Evolutionary conservation across 148 eudicot genomes (phyloP).

Genomic region (Rhododendron mucronatum): DNA sequence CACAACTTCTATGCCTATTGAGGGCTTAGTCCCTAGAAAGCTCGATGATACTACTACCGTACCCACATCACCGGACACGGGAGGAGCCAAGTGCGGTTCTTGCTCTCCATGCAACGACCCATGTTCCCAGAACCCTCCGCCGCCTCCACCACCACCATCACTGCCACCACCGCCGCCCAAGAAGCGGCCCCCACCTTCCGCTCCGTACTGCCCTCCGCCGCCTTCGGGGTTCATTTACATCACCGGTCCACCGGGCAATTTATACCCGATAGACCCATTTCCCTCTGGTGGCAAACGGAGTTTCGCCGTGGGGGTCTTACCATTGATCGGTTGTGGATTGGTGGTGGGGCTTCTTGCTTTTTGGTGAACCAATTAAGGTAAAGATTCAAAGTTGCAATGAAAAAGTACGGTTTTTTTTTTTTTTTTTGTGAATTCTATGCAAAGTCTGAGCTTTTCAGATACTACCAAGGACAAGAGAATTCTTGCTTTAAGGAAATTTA

Average conservation of each 20-base stretch:
- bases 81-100: slow-evolving; percentile 20
- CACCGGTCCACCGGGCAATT: slow-evolving; percentile 43
- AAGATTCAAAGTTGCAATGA: neutral
- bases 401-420: neutral
- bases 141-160: slow-evolving; percentile 21
- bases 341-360: slow-evolving; percentile 19
- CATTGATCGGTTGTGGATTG: slow-evolving; percentile 9
- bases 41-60: slow-evolving; percentile 19
- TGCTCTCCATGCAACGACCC: slow-evolving; percentile 18
- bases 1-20: neutral
- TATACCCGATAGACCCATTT: slow-evolving; percentile 33
- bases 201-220: slow-evolving; percentile 21
- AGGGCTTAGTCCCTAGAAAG: slow-evolving; percentile 3
- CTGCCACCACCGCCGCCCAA: slow-evolving; percentile 12
- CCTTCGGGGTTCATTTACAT: slow-evolving; percentile 19
- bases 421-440: slow-evolving; percentile 6
- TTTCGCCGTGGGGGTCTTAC: neutral
- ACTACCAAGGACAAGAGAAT: neutral
- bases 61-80: slow-evolving; percentile 8
- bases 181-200: slow-evolving; percentile 16
- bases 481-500: neutral
- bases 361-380: neutral
- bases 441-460: neutral
- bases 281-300: slow-evolving; percentile 7
- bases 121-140: slow-evolving; percentile 16